phyloP scores from a whole-genome alignment of 108 stramenopile species.

The Pseudonitzschia pungens region DNA sequence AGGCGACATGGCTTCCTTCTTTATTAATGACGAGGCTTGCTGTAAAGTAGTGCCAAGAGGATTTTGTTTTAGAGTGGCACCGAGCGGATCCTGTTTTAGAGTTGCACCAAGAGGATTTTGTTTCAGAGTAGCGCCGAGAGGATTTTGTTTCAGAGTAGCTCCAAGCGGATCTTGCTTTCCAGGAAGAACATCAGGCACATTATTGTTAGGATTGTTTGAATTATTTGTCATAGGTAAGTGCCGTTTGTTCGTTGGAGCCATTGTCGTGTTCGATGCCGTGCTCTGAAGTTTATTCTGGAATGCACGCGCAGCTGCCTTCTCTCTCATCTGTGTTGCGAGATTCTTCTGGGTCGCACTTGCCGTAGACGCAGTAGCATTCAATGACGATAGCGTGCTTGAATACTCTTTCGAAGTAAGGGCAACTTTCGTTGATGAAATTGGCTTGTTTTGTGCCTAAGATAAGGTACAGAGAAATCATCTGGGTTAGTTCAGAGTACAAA shows the following conservation, averaged over 20 bases:
- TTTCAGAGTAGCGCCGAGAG: constrained; percentile 23
- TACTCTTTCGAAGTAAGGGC: constrained; percentile 27
- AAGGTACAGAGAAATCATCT: background rate
- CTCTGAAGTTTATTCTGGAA: constrained; percentile 30
- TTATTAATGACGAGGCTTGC: constrained; percentile 18
- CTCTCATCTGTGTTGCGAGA: constrained; percentile 69
- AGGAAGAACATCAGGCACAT: constrained; percentile 6
- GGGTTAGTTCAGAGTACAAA: no score
- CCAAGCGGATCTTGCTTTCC: constrained; percentile 23
- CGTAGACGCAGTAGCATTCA: constrained; percentile 27
- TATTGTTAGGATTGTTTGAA: constrained; percentile 18
- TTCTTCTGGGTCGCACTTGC: constrained; percentile 32
- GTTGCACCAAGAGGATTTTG: constrained; percentile 20
- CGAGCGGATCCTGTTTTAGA: constrained; percentile 25
- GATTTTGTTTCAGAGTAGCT: constrained; percentile 15
- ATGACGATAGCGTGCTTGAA: constrained; percentile 19
- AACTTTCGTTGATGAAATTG: constrained; percentile 29
- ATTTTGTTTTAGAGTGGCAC: constrained; percentile 21
- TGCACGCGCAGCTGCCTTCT: constrained; percentile 54
- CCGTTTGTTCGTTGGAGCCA: constrained; percentile 13
- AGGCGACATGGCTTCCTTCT: constrained; percentile 36
- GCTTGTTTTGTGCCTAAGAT: constrained; percentile 32
- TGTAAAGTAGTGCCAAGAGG: constrained; percentile 24
- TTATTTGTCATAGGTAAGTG: constrained; percentile 15
- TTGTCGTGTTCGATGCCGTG: constrained; percentile 8